phyloP scores from a whole-genome alignment of 108 stramenopile species.

The Skeletonema potamos region DNA sequence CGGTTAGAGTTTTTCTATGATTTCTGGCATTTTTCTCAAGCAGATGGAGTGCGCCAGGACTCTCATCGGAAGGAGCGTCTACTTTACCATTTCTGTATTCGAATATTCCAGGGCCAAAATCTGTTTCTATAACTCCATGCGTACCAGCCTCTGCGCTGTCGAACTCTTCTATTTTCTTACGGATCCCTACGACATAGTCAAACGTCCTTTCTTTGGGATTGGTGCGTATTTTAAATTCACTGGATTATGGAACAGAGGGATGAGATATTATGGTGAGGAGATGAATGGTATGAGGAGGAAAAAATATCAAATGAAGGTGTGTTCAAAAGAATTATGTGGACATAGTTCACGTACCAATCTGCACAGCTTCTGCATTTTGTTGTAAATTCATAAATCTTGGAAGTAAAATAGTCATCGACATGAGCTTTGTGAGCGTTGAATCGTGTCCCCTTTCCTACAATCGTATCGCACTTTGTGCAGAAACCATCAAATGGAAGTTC shows the following conservation, averaged over 20 bases:
- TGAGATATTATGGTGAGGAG: not conserved
- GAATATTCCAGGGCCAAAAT: constrained; percentile 39
- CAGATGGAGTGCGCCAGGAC: constrained; percentile 24
- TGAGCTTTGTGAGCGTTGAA: constrained; percentile 94
- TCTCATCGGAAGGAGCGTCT: constrained; percentile 4
- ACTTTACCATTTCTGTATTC: constrained; percentile 31
- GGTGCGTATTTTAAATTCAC: not conserved
- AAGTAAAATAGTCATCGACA: constrained; percentile 82
- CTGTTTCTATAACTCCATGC: constrained; percentile 44
- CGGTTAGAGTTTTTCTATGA: constrained; percentile 51
- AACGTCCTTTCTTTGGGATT: constrained; percentile 57
- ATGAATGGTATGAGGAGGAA: not conserved
- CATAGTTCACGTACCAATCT: constrained; percentile 11
- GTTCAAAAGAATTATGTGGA: not conserved
- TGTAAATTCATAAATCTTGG: constrained; percentile 89
- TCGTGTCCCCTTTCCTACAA: constrained; percentile 84
- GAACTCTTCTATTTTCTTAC: constrained; percentile 62
- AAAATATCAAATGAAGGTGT: not conserved
- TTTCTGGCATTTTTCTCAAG: constrained; percentile 51
- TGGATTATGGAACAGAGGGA: not conserved
- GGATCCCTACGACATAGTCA: constrained; percentile 78
- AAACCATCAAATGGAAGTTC: constrained; percentile 92
- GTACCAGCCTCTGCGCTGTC: constrained; percentile 51
- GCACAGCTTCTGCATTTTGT: constrained; percentile 89
- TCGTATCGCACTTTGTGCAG: constrained; percentile 72